Evolutionary conservation across 2,329 filamentous ascomycete species (phyloP), one percentile per base, ranked within the genome.

Genomic region (Botrytis sinoallii): DNA sequence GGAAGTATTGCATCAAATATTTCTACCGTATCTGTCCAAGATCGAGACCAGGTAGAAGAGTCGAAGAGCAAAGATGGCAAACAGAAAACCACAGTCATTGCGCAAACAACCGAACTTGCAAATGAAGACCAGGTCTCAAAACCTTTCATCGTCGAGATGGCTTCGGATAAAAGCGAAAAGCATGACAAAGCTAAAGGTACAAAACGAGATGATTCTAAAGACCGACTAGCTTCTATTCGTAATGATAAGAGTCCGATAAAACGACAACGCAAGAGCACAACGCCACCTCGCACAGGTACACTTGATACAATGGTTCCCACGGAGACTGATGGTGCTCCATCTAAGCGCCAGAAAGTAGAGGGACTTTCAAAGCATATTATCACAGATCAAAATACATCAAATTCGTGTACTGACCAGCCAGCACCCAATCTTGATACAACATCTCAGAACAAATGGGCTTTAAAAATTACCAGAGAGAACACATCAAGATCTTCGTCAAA

Each of bases 141-240:
- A 71, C 71, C 52, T 38, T 48, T 65, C 25, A 71, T 29, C 44
- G 68, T 74, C 14, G 76, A 72, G 66, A 77, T 78, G 5, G 70
- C 73, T 52, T 77, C 79, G 42, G 66, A 68, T 46, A 70, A 66
- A 20, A 73, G 74, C n/a, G 80, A 81, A 25, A 78, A 76, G 72
- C 72, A 74, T 60, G 88, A 90, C 75, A 85, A 88, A 70, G 87
- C 88, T 35, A 89, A 90, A 77, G 86, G 88, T 29, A 80, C 90
- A 20, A 91, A 89, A 79, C 84, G 88, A 73, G 88, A 91, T 75
- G 88, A 89, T 75, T 89, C 88, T 5, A 86, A 85, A 70, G 89
- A 91, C 74, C 84, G 85, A 44, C 80, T 86, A 20, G 85, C 85
- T 14, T 78, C 77, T 46, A 83, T 85, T 64, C 83, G 85, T 12